Evolutionary conservation across 345 rosid genomes (phyloP), one percentile per base, ranked within the genome.

Genomic region (Salix koriyanagi): DNA sequence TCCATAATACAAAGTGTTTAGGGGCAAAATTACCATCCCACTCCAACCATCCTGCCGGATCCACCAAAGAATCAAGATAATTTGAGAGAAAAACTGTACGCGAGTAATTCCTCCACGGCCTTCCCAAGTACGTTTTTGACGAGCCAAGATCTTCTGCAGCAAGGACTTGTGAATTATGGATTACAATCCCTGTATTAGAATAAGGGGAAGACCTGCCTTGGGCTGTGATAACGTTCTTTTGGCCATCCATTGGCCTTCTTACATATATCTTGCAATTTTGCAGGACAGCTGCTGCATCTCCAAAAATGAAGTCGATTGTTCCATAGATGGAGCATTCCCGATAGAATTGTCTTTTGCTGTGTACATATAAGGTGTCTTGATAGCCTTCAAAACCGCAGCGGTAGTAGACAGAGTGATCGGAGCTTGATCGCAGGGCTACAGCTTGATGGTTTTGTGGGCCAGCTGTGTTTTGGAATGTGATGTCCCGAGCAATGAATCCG

Each of bases 281-380:
- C 56, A 95, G 77, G 1, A 91, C 97, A 0, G 76, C 96, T 0
- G 97, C 97, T 0, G 97, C 97, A 21, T 93, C 90, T 4, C 99
- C 97, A 3, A 95, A 95, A 4, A 95, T 95, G 88, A 93, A 95
- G 78, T 95, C 99, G 0, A 95, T 89, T 0, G 97, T 91, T 68
- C 99, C 99, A 7, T 90, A 93, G 2, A 95, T 85, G 84, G 85
- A 87, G 80, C 99, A 90, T 34, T 88, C 97, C 28, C 79, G 86
- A 87, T 92, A 93, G 80, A 95, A 93, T 69, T 95, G 97, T 12
- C 97, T 85, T 58, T 95, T 91, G 0, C 97, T 90, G 66, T 91
- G 97, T 48, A 87, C 88, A 81, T 90, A 86, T 14, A 94, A 80
- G 4, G 99, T 95, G 85, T 93, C 99, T 84, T 95, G 97, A 79